These are phyloP conservation scores for Eucalyptus cloeziana DNA, from an alignment of 345 rosid genomes.

Conservation along the genomic window DNA sequence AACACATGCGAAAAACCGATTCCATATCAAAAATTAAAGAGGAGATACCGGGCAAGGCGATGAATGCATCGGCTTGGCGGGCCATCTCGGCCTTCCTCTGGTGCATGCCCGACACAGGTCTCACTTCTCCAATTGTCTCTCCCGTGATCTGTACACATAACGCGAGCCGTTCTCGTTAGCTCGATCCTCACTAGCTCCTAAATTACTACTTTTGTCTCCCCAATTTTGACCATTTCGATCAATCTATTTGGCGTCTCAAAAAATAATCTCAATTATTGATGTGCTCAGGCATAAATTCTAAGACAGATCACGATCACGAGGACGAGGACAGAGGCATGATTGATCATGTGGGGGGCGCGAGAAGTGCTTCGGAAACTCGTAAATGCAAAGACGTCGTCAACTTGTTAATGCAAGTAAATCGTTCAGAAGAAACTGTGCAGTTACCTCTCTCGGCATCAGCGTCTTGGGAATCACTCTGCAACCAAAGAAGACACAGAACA, in stretches of 20 bases:
- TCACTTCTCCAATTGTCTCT: conserved; percentile 59
- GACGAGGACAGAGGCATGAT: background rate
- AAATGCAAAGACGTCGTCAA: background rate
- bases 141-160: conserved; percentile 40
- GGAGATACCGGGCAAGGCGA: conserved; percentile 52
- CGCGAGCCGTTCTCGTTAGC: background rate
- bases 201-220: background rate
- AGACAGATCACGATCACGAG: background rate
- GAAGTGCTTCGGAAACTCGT: background rate
- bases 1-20: background rate
- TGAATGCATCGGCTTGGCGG: conserved; percentile 77
- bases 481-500: background rate
- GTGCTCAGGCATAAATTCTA: background rate
- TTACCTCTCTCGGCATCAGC: background rate
- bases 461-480: background rate
- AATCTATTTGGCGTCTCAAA: background rate
- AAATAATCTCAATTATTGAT: background rate
- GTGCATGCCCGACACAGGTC: conserved; percentile 64
- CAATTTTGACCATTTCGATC: background rate
- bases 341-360: background rate
- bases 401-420: background rate
- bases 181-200: background rate
- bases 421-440: no score
- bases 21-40: background rate
- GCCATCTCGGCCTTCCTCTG: conserved; percentile 84